These are phyloP conservation scores for Marasmius tenuissimus DNA, from an alignment of 1,284 basidiomycete genomes.

Conservation along the genomic window DNA sequence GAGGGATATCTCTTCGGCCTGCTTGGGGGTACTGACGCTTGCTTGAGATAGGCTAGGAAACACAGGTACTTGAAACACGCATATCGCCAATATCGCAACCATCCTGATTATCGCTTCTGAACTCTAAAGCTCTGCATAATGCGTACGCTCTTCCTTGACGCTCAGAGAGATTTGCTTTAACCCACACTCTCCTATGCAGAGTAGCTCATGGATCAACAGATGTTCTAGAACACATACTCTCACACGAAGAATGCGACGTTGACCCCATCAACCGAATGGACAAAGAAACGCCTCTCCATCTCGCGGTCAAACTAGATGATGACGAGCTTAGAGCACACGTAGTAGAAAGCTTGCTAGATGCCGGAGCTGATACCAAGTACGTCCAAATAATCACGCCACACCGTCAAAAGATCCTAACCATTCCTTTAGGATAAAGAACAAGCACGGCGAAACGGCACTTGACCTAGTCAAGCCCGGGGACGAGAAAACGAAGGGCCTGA, in stretches of 20 bases:
- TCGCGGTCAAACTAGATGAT: slow-evolving; percentile 69
- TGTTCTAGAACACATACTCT: slow-evolving; percentile 74
- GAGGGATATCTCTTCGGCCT: slow-evolving; percentile 24
- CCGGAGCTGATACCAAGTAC: slow-evolving; percentile 73
- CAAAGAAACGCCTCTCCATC: slow-evolving; percentile 81
- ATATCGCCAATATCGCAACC: neutral
- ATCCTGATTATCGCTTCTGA: neutral
- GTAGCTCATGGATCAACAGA: slow-evolving; percentile 58
- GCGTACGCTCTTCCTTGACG: slow-evolving; percentile 53
- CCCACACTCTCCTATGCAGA: slow-evolving; percentile 26
- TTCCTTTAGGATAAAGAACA: slow-evolving; percentile 66
- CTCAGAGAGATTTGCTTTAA: neutral
- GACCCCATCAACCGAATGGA: slow-evolving; percentile 77
- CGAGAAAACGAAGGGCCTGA: slow-evolving; percentile 39
- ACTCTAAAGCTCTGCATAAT: slow-evolving; percentile 67
- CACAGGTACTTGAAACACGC: slow-evolving; percentile 46
- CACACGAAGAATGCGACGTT: slow-evolving; percentile 79
- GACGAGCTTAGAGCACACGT: slow-evolving; percentile 53
- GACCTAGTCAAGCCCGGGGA: slow-evolving; percentile 60
- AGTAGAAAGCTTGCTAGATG: slow-evolving; percentile 70
- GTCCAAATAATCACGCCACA: slow-evolving; percentile 20
- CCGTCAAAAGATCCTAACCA: neutral
- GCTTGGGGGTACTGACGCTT: neutral
- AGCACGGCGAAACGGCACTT: slow-evolving; percentile 57
- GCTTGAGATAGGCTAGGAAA: slow-evolving; percentile 61